Evolutionary conservation across 2,329 filamentous ascomycete genomes (phyloP), one percentile per base, ranked within the genome.

Genomic region (Calonectria crousiana): DNA sequence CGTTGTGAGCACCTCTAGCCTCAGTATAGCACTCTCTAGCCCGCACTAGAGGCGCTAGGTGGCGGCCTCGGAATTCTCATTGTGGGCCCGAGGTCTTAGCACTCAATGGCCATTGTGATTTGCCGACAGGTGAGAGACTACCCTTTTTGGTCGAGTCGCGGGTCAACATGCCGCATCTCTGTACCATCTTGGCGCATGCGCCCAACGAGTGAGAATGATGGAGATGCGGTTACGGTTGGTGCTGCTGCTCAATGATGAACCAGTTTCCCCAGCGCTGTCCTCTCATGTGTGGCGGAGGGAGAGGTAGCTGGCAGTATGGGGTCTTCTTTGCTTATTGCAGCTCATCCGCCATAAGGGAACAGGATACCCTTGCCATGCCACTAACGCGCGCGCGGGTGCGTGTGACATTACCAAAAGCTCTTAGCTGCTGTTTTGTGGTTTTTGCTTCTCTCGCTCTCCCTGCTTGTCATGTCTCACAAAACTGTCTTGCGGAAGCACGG

Each of bases 51-150:
- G n/a, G 47, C 26, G 32, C 34, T 41, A 34, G 34, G 47, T 51
- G 47, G 44, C 64, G 32, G 47, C 64, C 65, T 67, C 49, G 34
- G 23, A 36, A 41, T n/a, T 34, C 47, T 38, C 34, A 23, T 36
- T 41, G 56, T 41, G 56, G 34, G 36, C 56, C 23, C 56, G 44
- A 58, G 67, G 52, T 32, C 67, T 49, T 20, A 69, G 53, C 52
- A 69, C 67, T 26, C 41, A 32, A 53, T 64, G 56, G 44, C 30
- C 47, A 49, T 49, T 47, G 60, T 69, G 71, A 73, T 73, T 73
- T 60, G 66, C 56, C 30, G 23, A 49, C 49, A 30, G 38, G 16
- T 41, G 36, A 38, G 49, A 53, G 20, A 26, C 47, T 38, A 26
- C 23, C 53, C 36, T 30, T 16, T 60, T 62, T 65, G 34, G 47